These are phyloP conservation scores for Trichosporon sp. DNA, from an alignment of 1,284 basidiomycete species.

Conservation along the genomic window DNA sequence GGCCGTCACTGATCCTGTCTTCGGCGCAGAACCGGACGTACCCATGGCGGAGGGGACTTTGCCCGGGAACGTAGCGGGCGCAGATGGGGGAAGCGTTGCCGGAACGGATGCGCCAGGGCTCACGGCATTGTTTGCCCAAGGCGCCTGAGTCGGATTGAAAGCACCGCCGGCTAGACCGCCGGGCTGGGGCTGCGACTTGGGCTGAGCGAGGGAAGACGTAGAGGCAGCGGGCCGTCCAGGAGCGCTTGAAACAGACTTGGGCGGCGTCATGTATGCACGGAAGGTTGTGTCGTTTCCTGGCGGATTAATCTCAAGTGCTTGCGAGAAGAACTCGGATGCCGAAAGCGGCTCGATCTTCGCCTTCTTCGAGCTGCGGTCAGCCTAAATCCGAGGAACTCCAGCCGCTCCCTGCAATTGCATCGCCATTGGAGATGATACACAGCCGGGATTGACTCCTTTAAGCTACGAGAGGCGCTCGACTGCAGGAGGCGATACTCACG, in stretches of 20 bases:
- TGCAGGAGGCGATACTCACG: conserved; percentile 26
- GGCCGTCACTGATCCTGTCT: not conserved
- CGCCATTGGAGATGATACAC: no score
- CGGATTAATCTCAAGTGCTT: conserved; percentile 68
- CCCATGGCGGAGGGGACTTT: not conserved
- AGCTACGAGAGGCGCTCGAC: no score
- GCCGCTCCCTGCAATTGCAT: no score
- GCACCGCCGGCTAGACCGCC: not conserved
- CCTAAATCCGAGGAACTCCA: not conserved
- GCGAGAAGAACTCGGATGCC: conserved; percentile 64
- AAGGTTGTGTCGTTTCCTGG: conserved; percentile 59
- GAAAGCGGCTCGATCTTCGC: conserved; percentile 60
- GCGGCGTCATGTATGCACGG: conserved; percentile 68
- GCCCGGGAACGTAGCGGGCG: not conserved
- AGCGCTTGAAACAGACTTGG: conserved; percentile 3
- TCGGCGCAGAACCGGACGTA: not conserved
- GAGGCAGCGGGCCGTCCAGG: conserved; percentile 4
- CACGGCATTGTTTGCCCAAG: not conserved
- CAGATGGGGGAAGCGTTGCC: not conserved
- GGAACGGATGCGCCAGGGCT: not conserved
- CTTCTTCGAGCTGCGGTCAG: conserved; percentile 52
- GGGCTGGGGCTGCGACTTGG: conserved; percentile 26
- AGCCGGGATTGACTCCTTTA: no score
- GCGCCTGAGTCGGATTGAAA: not conserved
- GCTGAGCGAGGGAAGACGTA: conserved; percentile 41